phyloP scores from a whole-genome alignment of 768 basidiomycete species.

The Lentinus brumalis region DNA sequence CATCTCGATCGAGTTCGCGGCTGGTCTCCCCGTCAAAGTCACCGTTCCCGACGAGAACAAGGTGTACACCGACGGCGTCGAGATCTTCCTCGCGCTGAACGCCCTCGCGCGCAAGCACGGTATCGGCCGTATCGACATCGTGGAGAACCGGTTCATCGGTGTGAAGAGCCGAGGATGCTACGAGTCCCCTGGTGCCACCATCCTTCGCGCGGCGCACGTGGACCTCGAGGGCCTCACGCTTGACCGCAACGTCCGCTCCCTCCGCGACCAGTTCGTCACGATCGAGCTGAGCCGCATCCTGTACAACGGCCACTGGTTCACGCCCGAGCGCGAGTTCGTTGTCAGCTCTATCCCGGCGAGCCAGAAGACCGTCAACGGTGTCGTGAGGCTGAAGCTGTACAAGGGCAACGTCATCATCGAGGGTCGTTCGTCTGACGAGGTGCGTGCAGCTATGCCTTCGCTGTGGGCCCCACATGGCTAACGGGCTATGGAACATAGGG shows the following conservation, averaged over 20 bases:
- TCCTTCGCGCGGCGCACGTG: constrained; percentile 92
- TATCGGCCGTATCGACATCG: constrained; percentile 96
- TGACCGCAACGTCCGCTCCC: constrained; percentile 92
- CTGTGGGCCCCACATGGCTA: no score
- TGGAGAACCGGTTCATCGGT: constrained; percentile 99
- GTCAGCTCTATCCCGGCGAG: constrained; percentile 88
- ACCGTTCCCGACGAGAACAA: constrained; percentile 54
- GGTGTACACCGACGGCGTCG: constrained; percentile 87
- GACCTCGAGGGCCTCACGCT: constrained; percentile 98
- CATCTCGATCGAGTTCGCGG: constrained; percentile 82
- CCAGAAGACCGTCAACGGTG: constrained; percentile 95
- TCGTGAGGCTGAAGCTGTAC: constrained; percentile 88
- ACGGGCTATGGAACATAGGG: constrained; percentile 48
- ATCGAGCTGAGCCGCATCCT: constrained; percentile 86
- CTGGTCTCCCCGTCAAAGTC: constrained; percentile 87
- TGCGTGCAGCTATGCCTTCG: constrained; percentile 31
- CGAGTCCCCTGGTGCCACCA: constrained; percentile 95
- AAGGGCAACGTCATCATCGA: constrained; percentile 96
- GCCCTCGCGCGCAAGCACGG: constrained; percentile 92
- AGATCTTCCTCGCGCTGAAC: constrained; percentile 92
- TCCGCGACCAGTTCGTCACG: constrained; percentile 95
- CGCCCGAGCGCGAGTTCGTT: constrained; percentile 97
- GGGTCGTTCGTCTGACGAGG: constrained; percentile 88
- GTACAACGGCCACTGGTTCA: constrained; percentile 99
- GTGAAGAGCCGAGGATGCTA: constrained; percentile 99